Percentiles rank a stretch among this genome's conserved stretches.
These are phyloP conservation scores for Alloteropsis angusta DNA, from an alignment of 202 grass and related monocot species.

Conservation along the genomic window DNA sequence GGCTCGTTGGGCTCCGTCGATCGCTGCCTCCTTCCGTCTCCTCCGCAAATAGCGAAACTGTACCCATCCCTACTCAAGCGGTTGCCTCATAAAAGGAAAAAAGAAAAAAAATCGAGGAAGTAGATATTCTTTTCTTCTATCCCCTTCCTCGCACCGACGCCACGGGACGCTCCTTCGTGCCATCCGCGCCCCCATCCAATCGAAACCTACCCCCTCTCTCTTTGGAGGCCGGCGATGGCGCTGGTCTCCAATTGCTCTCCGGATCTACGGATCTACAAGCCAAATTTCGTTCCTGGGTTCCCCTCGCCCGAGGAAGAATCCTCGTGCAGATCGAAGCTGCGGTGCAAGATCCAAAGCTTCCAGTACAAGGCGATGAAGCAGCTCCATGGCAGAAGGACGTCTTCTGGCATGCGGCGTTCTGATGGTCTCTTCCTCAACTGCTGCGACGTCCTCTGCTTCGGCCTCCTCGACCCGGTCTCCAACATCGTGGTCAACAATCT, in stretches of 20 bases:
- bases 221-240: background rate
- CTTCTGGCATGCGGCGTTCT: background rate
- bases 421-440: too few species aligned
- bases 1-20: too few species aligned
- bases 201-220: too few species aligned
- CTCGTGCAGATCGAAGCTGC: background rate
- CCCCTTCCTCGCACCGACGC: too few species aligned
- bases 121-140: too few species aligned
- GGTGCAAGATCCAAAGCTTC: background rate
- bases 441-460: background rate
- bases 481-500: background rate
- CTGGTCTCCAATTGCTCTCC: background rate
- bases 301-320: background rate
- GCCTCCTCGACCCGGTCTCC: background rate
- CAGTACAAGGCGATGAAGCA: background rate
- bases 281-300: background rate
- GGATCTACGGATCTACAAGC: background rate
- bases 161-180: too few species aligned
- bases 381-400: background rate
- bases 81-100: too few species aligned
- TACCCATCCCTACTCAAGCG: too few species aligned
- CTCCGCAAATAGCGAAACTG: too few species aligned
- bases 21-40: too few species aligned
- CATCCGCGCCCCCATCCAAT: too few species aligned
- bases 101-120: too few species aligned